phyloP scores from a whole-genome alignment of 1,139 yeast genomes.

The Yamadazyma friedrichii region DNA sequence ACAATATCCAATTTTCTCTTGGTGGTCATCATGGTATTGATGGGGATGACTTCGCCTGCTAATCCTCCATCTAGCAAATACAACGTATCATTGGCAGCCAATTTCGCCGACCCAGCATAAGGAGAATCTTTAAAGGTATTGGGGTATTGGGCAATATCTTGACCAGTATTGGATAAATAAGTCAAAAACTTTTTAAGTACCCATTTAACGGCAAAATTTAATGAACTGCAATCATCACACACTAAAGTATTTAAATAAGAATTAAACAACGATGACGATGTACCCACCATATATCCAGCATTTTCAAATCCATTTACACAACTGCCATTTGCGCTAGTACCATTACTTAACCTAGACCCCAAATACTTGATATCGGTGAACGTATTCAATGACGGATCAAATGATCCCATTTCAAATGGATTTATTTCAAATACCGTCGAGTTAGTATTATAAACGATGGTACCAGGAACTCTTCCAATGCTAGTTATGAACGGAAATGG shows the following conservation, averaged over 20 bases:
- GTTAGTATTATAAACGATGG: conserved; percentile 29
- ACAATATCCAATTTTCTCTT: conserved; percentile 37
- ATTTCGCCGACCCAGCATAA: conserved; percentile 29
- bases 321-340: conserved; percentile 21
- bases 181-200: conserved; percentile 44
- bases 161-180: conserved; percentile 38
- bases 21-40: conserved; percentile 34
- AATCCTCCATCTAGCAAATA: conserved; percentile 44
- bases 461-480: conserved; percentile 37
- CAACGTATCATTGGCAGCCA: conserved; percentile 31
- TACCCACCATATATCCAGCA: conserved; percentile 74
- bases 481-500: conserved; percentile 41
- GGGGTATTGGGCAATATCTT: conserved; percentile 47
- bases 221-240: conserved; percentile 38
- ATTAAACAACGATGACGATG: conserved; percentile 78
- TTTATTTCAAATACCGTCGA: conserved; percentile 42
- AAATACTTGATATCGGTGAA: conserved; percentile 37
- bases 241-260: conserved; percentile 62
- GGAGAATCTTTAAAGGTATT: conserved; percentile 52
- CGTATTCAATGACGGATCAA: conserved; percentile 38
- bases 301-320: conserved; percentile 75
- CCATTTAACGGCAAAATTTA: conserved; percentile 47
- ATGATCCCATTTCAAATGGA: conserved; percentile 45
- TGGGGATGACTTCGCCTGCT: conserved; percentile 38
- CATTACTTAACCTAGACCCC: conserved; percentile 34